Base-by-base conservation (phyloP, 257 asterid genomes). In the Coffea eugenioides region DNA sequence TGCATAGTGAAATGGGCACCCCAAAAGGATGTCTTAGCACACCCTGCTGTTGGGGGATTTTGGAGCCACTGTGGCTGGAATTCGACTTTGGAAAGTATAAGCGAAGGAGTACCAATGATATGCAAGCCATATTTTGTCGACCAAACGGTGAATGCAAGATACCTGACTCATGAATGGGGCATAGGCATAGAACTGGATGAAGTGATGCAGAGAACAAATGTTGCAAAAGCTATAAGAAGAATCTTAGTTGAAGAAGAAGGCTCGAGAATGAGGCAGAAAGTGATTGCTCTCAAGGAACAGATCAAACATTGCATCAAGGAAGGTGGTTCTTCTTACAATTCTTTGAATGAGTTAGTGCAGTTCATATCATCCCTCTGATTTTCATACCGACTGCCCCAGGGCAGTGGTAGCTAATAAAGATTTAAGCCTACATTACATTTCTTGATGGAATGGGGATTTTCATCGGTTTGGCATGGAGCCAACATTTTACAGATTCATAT, bases 1-100 rank as follows among this genome's bases (percentile, higher is more conserved):
- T 27, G 3, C 6, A 77, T 86, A 8, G 82, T 86, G 23, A 80
- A 59, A 73, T 86, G 84, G 89, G 86, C 87, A 10, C 89, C 89
- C 0, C 85, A 86, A 48, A 86, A 59, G 46, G 62, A 76, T 8
- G 87, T 83, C 3, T 46, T 86, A n/a, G 87, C 79, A 8, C 86
- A 85, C 57, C 69, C 31, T 48, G 81, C 88, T 8, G 79, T 85
- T 3, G 86, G 83, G 0, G 82, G 84, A 1, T 80, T 83, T 39
- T 74, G 39, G 86, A 85, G 80, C 34, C 83, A 86, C 21, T 83
- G 87, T 21, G 82, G 87, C 0, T 86, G 85, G 83, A 83, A 83
- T 71, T 83, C 85, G 2, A 77, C 80, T 0, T 23, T 82, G 8
- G 83, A 85, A 20, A 78, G 85, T 41, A 65, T 83, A 6, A 51